Percentiles rank a stretch among this genome's conserved stretches.
Evolutionary conservation across 176 grass and related monocot genomes (phyloP).

Genomic region (Secale cereale): DNA sequence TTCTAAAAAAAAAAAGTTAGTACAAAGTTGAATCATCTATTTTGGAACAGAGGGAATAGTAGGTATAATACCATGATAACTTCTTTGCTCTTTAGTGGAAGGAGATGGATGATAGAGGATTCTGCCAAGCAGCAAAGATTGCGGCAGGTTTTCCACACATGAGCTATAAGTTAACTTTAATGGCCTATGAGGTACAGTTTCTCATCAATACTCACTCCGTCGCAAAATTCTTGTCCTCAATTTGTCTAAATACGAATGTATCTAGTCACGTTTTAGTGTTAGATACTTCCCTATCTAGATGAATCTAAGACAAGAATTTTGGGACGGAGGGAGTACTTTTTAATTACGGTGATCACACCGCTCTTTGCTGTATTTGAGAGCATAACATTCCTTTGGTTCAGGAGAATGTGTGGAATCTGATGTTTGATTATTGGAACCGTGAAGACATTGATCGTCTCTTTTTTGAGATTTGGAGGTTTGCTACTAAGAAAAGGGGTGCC

Average conservation of each 20-base stretch:
- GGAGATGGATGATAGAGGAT: background rate
- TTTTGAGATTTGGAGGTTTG: background rate
- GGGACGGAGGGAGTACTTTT: no score
- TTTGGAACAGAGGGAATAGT: no score
- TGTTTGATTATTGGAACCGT: background rate
- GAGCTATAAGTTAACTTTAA: background rate
- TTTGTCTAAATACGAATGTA: no score
- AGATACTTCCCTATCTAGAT: no score
- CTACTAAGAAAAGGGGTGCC: background rate
- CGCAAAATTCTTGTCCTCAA: no score
- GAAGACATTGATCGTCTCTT: background rate
- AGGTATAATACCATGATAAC: background rate
- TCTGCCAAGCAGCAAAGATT: slow-evolving; percentile 14
- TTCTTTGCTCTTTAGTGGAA: slow-evolving; percentile 6
- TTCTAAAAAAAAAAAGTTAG: no score
- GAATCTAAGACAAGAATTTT: no score
- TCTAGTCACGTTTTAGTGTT: no score
- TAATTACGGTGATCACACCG: background rate
- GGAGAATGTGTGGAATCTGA: background rate
- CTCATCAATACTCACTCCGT: no score
- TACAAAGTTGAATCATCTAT: no score
- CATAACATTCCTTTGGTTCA: background rate
- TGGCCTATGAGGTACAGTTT: background rate
- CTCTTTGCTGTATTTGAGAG: background rate
- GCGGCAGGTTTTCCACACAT: background rate